Conservation (phyloP, 2,329 filamentous ascomycete species). For the Ophiostoma tasmaniense region DNA sequence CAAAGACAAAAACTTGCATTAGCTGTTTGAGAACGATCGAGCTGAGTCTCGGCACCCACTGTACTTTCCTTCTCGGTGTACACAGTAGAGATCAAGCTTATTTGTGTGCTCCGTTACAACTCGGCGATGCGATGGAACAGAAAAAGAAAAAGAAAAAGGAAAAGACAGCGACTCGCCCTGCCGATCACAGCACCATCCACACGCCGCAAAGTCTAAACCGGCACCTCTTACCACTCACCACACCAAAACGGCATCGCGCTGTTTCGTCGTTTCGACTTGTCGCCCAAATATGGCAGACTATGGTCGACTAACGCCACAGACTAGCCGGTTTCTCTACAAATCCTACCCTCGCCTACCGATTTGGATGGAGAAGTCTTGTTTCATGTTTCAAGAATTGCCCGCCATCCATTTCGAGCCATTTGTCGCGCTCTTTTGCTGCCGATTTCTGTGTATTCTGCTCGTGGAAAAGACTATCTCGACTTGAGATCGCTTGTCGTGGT, state of each 20-base stretch:
- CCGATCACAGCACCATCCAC: background rate
- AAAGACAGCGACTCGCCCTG: background rate
- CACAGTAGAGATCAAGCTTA: background rate
- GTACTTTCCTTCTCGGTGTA: background rate
- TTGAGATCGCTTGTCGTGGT: background rate
- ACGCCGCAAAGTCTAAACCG: background rate
- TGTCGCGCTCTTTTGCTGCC: background rate
- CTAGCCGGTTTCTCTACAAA: background rate
- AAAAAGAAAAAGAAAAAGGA: background rate
- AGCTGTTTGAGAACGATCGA: background rate
- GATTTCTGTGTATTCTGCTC: background rate
- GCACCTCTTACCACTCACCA: background rate
- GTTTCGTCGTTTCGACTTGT: background rate
- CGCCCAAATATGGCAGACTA: background rate
- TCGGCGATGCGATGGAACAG: background rate
- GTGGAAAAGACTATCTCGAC: background rate
- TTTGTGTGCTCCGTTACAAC: background rate
- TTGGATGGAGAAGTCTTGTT: conserved; percentile 10
- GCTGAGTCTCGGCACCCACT: background rate
- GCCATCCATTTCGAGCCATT: conserved; percentile 9
- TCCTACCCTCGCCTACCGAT: background rate
- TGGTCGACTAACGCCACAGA: background rate
- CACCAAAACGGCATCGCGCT: background rate
- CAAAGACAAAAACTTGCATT: background rate
- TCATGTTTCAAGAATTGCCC: conserved; percentile 15